Base-by-base conservation (phyloP, 1,284 basidiomycete genomes). In the Cerioporus squamosus region DNA sequence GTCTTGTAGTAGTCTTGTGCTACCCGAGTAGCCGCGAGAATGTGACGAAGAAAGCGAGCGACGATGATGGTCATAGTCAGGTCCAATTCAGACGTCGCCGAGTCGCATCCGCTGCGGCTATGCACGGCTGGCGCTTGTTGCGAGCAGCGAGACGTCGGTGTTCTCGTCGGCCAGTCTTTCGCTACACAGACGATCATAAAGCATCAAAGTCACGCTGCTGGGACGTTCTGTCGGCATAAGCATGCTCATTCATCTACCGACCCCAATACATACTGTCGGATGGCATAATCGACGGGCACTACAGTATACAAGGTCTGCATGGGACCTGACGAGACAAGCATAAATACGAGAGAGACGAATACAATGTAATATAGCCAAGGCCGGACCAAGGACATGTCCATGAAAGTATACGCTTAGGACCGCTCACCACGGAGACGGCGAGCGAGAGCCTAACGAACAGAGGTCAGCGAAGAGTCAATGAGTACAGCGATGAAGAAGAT, bases 371-470 rank as follows among this genome's bases (percentile, higher is more conserved):
- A 61, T 66, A 63, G 57, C 57, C 36, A 44, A 24, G 23, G 44
- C 53, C 56, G 24, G 44, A 29, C 33, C 44, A 14, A 29, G 17
- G 29, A 9, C 17, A 18, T 24, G 50, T 55, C 44, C 45, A 42
- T 48, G 33, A 12, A 44, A 22, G 55, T 49, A 60, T 12, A 44
- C 49, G 54, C 59, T 88, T 85, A 94, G 72, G 91, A 90, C 74
- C 93, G 83, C 82, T 95, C 93, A 70, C 93, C 93, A 68, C 93
- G 84, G 79, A 95, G 90, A 73, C 93, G 90, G 73, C 93, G 86
- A 67, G 93, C 93, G 67, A 95, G 82, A 64, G 93, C 92, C 71
- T 73, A 36, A 3, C 14, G 29, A 15, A 2, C 26, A 14, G 1
- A 29, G 3, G 31, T 55, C 20, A 47, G 24, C 43, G 23, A 18